A percentile compares a stretch with the other conserved stretches of the same genome.
phyloP scores from a whole-genome alignment of 2,329 filamentous ascomycete species.

The Aureobasidium sp. region DNA sequence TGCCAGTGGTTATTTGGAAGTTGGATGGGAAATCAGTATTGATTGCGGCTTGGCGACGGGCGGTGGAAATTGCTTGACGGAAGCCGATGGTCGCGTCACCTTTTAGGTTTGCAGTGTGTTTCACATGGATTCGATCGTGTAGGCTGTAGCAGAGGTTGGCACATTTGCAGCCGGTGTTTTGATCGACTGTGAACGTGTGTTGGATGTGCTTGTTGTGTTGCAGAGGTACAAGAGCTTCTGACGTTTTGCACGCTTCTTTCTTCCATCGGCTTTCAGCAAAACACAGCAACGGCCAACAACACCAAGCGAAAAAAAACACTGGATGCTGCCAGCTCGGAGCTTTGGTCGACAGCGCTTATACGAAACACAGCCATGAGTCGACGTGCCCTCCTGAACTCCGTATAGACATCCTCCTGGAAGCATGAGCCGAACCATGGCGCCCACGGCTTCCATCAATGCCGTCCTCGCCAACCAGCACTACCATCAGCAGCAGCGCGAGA shows the following conservation, averaged over 20 bases:
- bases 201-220: not conserved
- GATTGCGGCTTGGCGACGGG: not conserved
- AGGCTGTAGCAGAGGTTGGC: not conserved
- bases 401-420: not conserved
- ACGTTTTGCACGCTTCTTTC: not conserved
- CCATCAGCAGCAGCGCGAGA: not conserved
- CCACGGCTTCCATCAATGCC: slow-evolving; percentile 8
- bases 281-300: not conserved
- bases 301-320: not conserved
- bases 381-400: not conserved
- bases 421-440: not conserved
- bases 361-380: slow-evolving; percentile 5
- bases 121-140: not conserved
- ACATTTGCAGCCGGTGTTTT: not conserved
- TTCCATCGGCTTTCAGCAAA: not conserved
- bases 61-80: not conserved
- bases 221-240: not conserved
- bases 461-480: slow-evolving; percentile 4
- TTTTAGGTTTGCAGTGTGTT: not conserved
- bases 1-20: not conserved
- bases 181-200: not conserved
- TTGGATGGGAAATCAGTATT: not conserved
- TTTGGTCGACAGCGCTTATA: not conserved
- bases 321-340: not conserved
- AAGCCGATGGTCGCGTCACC: not conserved